Conservation (phyloP, 345 rosid species). For the Cardamine occulta region DNA sequence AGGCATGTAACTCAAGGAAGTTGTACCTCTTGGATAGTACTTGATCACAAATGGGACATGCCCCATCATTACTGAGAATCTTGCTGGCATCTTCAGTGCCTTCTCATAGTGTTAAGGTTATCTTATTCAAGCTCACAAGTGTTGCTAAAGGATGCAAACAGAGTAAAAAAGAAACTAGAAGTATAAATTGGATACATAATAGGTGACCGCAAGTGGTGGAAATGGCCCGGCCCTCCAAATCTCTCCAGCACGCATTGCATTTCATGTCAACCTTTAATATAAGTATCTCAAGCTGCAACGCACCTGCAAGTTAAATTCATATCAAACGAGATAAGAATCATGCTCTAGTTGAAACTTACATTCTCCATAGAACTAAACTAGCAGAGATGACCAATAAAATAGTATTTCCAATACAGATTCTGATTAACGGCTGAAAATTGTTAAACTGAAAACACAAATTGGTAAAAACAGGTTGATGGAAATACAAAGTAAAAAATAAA, state of each 20-base stretch:
- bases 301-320: constrained; percentile 11
- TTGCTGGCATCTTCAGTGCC: constrained; percentile 92
- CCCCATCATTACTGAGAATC: constrained; percentile 84
- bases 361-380: constrained; percentile 4
- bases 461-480: neutral
- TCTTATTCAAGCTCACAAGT: constrained; percentile 31
- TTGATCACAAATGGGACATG: constrained; percentile 94
- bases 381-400: constrained; percentile 13
- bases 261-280: constrained; percentile 63
- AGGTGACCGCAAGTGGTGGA: constrained; percentile 92
- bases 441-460: constrained; percentile 22
- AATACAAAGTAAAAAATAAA: neutral
- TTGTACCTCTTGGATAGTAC: constrained; percentile 90
- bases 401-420: neutral
- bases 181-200: constrained; percentile 65
- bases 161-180: neutral
- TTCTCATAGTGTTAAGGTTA: constrained; percentile 57
- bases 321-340: constrained; percentile 15
- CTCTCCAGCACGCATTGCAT: constrained; percentile 98
- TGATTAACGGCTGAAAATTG: neutral
- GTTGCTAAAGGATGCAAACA: constrained; percentile 11
- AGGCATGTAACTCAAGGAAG: constrained; percentile 3
- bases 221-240: constrained; percentile 88
- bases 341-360: neutral
- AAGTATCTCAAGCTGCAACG: constrained; percentile 32